Base-by-base conservation (phyloP, 805 yeast species). In the Cyberlindnera maritima region DNA sequence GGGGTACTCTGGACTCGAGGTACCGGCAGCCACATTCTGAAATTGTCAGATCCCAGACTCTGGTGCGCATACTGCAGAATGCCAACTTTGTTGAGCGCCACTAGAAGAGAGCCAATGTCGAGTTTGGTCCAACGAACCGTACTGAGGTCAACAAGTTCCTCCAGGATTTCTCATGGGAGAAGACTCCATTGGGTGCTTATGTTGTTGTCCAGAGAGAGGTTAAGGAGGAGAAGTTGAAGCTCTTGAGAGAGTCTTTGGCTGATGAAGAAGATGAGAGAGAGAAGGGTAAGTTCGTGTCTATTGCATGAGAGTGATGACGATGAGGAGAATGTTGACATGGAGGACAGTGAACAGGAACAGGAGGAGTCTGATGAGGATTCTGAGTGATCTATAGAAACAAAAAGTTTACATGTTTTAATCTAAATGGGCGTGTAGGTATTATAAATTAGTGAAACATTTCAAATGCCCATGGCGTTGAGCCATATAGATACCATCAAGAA, bases 171-270 rank as follows among this genome's bases (percentile, higher is more conserved):
- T 70, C 74, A 1, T 91, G 97, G 97, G 80, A 83, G 51, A 77
- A 79, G 62, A 91, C 97, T n/a, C 98, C 98, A 26, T 74, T 92
- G 53, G 98, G 98, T 39, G 84, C 83, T 26, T 92, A 83, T 58
- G 85, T 90, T 37, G 74, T 72, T 34, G 88, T 88, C 32, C 96
- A 91, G 68, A 81, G 97, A 64, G 82, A 83, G 65, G 80, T 85
- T 28, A 83, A 81, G 58, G 97, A 84, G 58, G 96, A 88, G 64
- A 84, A 74, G 62, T 71, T 79, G 34, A 77, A 76, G 58, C 66
- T 86, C 36, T 68, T 91, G 58, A 80, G 88, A 61, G 94, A 87
- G 57, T 79, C 90, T 34, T 55, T 83, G 56, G 71, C 70, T 61
- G 69, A 63, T 11, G 69, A 64, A 13, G 72, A 68, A 44, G 71